Evolutionary conservation across 2,329 filamentous ascomycete species (phyloP).

Genomic region (Hypoxylon sp.): DNA sequence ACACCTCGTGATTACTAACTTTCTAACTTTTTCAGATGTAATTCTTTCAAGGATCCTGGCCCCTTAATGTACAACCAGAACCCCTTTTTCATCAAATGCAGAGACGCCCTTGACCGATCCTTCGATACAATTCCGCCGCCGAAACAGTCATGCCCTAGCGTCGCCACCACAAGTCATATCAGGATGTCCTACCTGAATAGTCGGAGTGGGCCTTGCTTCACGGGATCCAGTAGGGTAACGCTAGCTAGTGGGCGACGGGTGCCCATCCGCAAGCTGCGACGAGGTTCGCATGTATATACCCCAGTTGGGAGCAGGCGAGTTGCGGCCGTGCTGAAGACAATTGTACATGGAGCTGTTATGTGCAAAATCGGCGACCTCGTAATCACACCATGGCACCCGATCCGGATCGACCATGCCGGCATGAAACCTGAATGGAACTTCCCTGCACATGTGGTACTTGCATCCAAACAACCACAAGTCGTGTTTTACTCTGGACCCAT

Average conservation of each 20-base stretch:
- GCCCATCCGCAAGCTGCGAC: conserved; percentile 61
- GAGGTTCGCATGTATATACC: conserved; percentile 66
- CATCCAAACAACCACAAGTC: conserved; percentile 44
- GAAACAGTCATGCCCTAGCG: conserved; percentile 54
- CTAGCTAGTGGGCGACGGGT: conserved; percentile 60
- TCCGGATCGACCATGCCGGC: conserved; percentile 56
- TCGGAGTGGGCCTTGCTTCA: conserved; percentile 66
- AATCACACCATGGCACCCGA: conserved; percentile 74
- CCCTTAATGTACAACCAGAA: conserved; percentile 69
- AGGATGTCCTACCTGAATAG: conserved; percentile 58
- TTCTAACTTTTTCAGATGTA: conserved; percentile 59
- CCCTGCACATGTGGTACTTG: conserved; percentile 58
- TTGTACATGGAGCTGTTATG: conserved; percentile 59
- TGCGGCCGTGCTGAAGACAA: conserved; percentile 66
- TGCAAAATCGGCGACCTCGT: conserved; percentile 64
- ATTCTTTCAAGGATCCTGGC: conserved; percentile 74
- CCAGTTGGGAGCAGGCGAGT: conserved; percentile 66
- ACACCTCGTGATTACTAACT: background rate
- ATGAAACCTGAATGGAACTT: conserved; percentile 61
- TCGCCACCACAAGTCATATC: conserved; percentile 46
- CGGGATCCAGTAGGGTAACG: conserved; percentile 63
- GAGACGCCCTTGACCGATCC: conserved; percentile 64
- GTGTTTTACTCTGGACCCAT: conserved; percentile 64
- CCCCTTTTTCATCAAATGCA: conserved; percentile 66
- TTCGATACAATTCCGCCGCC: conserved; percentile 64